phyloP scores from a whole-genome alignment of 2,329 filamentous ascomycete species.

The Aspergillus fumigatus region DNA sequence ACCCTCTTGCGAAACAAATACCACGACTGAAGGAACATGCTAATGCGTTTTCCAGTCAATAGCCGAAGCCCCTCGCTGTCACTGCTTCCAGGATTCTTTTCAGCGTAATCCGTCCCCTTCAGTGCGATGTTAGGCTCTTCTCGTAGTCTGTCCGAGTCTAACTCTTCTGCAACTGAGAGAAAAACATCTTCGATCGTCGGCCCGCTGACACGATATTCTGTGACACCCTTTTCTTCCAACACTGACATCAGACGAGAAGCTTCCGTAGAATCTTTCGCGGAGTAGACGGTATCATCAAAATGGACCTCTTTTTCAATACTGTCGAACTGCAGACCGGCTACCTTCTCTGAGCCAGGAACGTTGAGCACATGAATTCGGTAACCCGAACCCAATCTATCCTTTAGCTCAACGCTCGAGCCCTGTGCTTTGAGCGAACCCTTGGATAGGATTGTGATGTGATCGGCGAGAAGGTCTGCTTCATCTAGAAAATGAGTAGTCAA shows the following conservation, averaged over 20 bases:
- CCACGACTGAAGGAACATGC: conserved; percentile 64
- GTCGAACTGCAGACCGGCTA: conserved; percentile 46
- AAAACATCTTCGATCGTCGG: conserved; percentile 94
- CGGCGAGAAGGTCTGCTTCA: conserved; percentile 83
- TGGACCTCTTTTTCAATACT: conserved; percentile 55
- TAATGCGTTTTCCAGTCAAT: conserved; percentile 64
- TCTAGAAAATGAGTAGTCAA: conserved; percentile 92
- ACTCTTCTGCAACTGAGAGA: conserved; percentile 76
- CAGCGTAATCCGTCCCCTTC: conserved; percentile 9
- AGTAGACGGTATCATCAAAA: conserved; percentile 70
- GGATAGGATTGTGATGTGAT: conserved; percentile 83
- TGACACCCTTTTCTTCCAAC: conserved; percentile 63
- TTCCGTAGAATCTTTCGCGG: conserved; percentile 63
- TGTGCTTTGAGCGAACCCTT: conserved; percentile 77
- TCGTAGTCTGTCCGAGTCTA: conserved; percentile 37
- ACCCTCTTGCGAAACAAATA: conserved; percentile 75
- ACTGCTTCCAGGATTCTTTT: conserved; percentile 10
- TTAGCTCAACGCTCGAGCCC: conserved; percentile 81
- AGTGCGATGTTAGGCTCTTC: conserved; percentile 7
- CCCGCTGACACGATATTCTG: conserved; percentile 78
- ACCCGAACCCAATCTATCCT: conserved; percentile 74
- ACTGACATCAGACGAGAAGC: conserved; percentile 67
- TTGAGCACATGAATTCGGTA: conserved; percentile 76
- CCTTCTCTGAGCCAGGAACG: conserved; percentile 45
- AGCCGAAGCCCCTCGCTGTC: conserved; percentile 39